Evolutionary conservation across 1,139 yeast species (phyloP), one percentile per base, ranked within the genome.

Genomic region (Sugiyamaella paludigena): DNA sequence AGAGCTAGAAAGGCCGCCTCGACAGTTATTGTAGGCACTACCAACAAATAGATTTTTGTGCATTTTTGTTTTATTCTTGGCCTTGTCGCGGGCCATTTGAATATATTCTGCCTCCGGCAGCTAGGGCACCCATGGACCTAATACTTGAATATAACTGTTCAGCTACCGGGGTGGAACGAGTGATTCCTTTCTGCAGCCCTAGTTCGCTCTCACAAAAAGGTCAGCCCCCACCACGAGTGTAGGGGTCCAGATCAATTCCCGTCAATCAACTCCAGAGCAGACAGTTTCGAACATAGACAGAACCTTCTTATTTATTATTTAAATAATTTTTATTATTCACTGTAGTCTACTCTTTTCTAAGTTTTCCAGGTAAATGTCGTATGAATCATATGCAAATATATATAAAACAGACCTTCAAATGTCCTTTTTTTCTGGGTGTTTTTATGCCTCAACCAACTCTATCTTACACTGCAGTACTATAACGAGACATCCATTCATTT

Each of bases 1-100:
- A 72, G 98, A 57, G 73, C 92, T 36, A 74, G 78, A 44, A 92
- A 92, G 65, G 98, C 98, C 2, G 95, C 98, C 0, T 71, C 78
- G 4, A 79, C 76, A 46, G 36, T 56, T 16, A 40, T 38, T n/a
- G 10, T 27, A 19, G 24, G 24, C 5, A 19, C 5, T n/a, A 11
- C 24, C 31, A 35, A 3, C 38, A n/a, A 35, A 15, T 35, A 35
- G 12, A 35, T 15, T 35, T 6, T 3, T 31, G 34, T 4, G 15
- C 12, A 12, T 12, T 31, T 13, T 31, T 12, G 15, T 31, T 31
- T 31, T 31, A 31, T 31, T 31, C 12, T n/a, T n/a, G n/a, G 34
- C 15, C 5, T 31, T 13, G n/a, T n/a, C n/a, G n/a, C 24, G 5
- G 24, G 5, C 24, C 24, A 19, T 30, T 10, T 30, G 11, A 30